Evolutionary conservation across 352 stramenopile species (phyloP).

Genomic region (Thraustochytrium sp.): DNA sequence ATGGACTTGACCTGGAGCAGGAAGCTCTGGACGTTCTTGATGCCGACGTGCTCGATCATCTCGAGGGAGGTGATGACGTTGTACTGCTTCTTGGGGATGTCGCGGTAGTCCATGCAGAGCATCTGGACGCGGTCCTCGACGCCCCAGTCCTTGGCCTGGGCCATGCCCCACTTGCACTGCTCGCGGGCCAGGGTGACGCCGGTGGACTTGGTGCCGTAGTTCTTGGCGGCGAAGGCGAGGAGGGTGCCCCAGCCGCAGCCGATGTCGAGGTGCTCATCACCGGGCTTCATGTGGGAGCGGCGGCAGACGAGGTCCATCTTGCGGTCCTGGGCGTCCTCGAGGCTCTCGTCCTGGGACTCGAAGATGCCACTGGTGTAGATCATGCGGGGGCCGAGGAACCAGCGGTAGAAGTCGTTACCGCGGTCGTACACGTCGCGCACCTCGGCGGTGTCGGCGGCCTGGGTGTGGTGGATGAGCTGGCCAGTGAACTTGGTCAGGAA

Average conservation of each 20-base stretch:
- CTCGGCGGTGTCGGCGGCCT: slow-evolving; percentile 32
- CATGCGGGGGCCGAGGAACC: slow-evolving; percentile 51
- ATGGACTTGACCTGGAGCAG: slow-evolving; percentile 47
- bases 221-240: slow-evolving; percentile 72
- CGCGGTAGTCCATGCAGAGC: slow-evolving; percentile 51
- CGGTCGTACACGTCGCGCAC: slow-evolving; percentile 49
- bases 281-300: slow-evolving; percentile 75
- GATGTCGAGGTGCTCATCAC: slow-evolving; percentile 76
- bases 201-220: slow-evolving; percentile 77
- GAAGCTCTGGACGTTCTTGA: slow-evolving; percentile 52
- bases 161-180: slow-evolving; percentile 68
- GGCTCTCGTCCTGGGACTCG: slow-evolving; percentile 53
- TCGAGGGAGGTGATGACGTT: slow-evolving; percentile 52
- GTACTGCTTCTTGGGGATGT: slow-evolving; percentile 51
- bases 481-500: slow-evolving; percentile 47
- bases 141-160: slow-evolving; percentile 59
- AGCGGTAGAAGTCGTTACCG: slow-evolving; percentile 53
- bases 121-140: slow-evolving; percentile 52
- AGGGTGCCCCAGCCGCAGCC: slow-evolving; percentile 77
- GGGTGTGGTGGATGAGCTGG: slow-evolving; percentile 37
- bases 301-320: slow-evolving; percentile 78
- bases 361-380: slow-evolving; percentile 54
- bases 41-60: slow-evolving; percentile 54
- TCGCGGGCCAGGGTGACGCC: slow-evolving; percentile 80
- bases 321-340: slow-evolving; percentile 73